Base-by-base conservation (phyloP, 352 stramenopile species). In the Globisporangium orthogonon region DNA sequence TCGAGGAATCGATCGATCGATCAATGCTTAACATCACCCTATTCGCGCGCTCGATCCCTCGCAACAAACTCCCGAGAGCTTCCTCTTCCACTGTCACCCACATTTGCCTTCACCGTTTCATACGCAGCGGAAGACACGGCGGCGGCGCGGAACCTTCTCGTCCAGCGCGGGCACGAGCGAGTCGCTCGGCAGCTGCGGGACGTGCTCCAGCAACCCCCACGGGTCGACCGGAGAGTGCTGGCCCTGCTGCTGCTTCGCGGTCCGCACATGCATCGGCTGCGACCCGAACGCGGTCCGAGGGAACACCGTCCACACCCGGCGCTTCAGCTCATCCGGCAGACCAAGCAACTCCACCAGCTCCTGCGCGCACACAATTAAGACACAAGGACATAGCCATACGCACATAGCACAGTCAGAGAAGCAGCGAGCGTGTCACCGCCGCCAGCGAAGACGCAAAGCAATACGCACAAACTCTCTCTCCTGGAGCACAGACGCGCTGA, bases 401-500 rank as follows among this genome's bases (percentile, higher is more conserved):
- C 23, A 23, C 23, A 23, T 23, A 23, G 23, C 23, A 23, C 23
- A 23, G 23, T 23, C 44, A 61, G 23, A 11, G 59, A 40, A 63
- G 43, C 29, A 67, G 50, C 28, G 33, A 46, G 52, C 23, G 13
- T 7, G 28, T 14, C 31, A 44, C 13, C 46, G 54, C 33, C 23
- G 28, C 37, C 18, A 7, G 11, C 23, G 23, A 23, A 23, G 23
- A 55, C 43, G 30, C 47, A 48, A 30, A 48, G n/a, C 48, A 1
- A 31, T 29, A 86, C 83, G 47, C 79, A 93, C 83, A 51, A 80
- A 88, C 66, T 89, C 78, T 44, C 84, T 81, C 48, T 86, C 74
- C 28, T 90, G 75, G 6, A 90, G 72, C 10, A 93, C 74, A 2
- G 78, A 87, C 2, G 77, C 78, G 52, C 83, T 86, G 47, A 93